Base-by-base conservation (phyloP, 148 eudicot genomes). In the Heliamphora exappendiculata region DNA sequence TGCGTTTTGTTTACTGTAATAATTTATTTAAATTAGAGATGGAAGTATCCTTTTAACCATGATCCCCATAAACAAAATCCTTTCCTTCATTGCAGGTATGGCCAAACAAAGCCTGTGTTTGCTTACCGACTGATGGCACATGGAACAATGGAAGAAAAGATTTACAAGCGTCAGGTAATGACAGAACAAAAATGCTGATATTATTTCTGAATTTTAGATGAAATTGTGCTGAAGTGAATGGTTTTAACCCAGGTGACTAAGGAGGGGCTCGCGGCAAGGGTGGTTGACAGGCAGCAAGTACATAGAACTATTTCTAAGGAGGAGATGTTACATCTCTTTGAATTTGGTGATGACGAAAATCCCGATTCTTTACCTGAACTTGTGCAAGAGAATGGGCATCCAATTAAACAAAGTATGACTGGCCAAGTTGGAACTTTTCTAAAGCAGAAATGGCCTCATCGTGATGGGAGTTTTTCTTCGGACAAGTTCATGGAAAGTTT, bases 211-310 rank as follows among this genome's bases (percentile, higher is more conserved):
- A 33, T 76, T 42, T 54, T 34, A 42, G 13, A n/a, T 24, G 47
- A 50, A 49, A 76, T 78, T 24, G 49, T 45, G 64, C 75, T 71
- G 65, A 54, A 70, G 49, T 50, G 17, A 22, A 60, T 80, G 22
- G 39, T 75, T 75, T 58, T 19, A 60, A 72, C n/a, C n/a, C 84
- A 94, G 98, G 99, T 95, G 72, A 90, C 94, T 19, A 95, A 95
- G 83, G 99, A 95, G 83, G 96, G 99, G 34, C 96, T 95, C 79
- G 94, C 99, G 78, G 99, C 99, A 41, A 88, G 99, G 82, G 99
- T 95, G 45, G 99, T 95, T 31, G 99, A 95, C 82, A 86, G 93
- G 81, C 99, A 95, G 75, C 99, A 95, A 82, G 90, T 95, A 73
- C 89, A 89, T 80, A 85, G 99, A 81, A 92, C 94, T 59, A 88